Evolutionary conservation across 2,329 filamentous ascomycete species (phyloP).

Genomic region (Diplodia seriata): DNA sequence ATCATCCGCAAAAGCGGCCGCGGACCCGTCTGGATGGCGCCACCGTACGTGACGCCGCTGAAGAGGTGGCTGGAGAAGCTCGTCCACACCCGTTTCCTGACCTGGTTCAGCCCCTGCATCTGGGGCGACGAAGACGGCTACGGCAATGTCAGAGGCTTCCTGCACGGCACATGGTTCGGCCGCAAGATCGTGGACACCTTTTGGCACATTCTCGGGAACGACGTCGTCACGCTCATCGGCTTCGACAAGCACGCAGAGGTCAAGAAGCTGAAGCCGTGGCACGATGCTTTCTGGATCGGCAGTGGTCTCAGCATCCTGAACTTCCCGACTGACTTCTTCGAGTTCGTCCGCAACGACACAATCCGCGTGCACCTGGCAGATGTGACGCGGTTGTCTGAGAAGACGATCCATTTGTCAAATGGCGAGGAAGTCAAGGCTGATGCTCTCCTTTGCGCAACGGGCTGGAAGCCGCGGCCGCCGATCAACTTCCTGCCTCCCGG

Average conservation of each 20-base stretch:
- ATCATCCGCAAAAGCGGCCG: slow-evolving; percentile 65
- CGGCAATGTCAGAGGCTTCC: slow-evolving; percentile 58
- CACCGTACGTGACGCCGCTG: slow-evolving; percentile 63
- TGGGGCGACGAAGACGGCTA: slow-evolving; percentile 72
- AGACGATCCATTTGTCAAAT: slow-evolving; percentile 57
- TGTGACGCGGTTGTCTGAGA: slow-evolving; percentile 56
- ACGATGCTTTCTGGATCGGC: slow-evolving; percentile 60
- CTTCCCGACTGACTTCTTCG: slow-evolving; percentile 64
- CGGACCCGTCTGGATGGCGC: slow-evolving; percentile 67
- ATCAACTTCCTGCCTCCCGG: slow-evolving; percentile 54
- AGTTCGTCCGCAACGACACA: slow-evolving; percentile 60
- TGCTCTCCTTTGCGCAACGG: slow-evolving; percentile 61
- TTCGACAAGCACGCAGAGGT: slow-evolving; percentile 54
- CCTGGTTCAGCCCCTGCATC: slow-evolving; percentile 77
- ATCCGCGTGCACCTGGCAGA: slow-evolving; percentile 64
- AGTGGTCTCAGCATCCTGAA: slow-evolving; percentile 67
- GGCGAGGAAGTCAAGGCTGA: slow-evolving; percentile 56
- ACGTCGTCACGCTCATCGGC: slow-evolving; percentile 54
- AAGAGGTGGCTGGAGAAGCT: slow-evolving; percentile 73
- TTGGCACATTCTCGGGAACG: slow-evolving; percentile 60
- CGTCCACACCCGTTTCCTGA: slow-evolving; percentile 69
- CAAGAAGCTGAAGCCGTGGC: slow-evolving; percentile 52
- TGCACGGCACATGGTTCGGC: slow-evolving; percentile 65
- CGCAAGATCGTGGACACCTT: slow-evolving; percentile 62
- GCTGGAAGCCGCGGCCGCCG: slow-evolving; percentile 61